Evolutionary conservation across 139 green algal genomes (phyloP), one percentile per base, ranked within the genome.

Genomic region (Asterochloris sp.): DNA sequence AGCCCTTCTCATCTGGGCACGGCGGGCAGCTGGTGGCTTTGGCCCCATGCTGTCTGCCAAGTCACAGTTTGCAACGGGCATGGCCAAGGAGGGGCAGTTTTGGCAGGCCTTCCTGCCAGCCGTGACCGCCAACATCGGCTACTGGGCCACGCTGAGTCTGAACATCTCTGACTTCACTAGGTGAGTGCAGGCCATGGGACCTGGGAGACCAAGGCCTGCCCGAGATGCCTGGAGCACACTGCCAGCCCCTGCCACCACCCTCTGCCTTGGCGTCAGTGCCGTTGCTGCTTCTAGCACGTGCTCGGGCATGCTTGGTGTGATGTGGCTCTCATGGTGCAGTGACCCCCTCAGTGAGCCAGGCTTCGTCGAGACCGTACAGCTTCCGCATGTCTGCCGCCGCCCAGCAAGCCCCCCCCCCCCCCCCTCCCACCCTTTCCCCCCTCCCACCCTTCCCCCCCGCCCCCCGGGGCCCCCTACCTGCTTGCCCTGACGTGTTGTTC

Each of bases 111-210:
- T 96, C 79, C 87, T 89, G 78, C 89, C 91, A 0, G 83, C 89
- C 0, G 77, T 96, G 9, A 96, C 93, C 11, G 93, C 94, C 26
- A 93, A 96, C 75, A 88, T 96, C 23, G 88, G 91, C 23, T 94
- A 94, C 77, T 96, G 92, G 93, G 91, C 92, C 23, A 97, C 93
- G 0, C 91, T 97, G 28, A 86, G 71, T 13, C 89, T 97, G 73
- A 97, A 97, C 90, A 96, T 97, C 26, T 86, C 90, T 16, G 94
- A 97, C 80, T 96, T 95, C 86, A 92, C 91, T 1, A 71, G 66
- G 66, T 71, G 38, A 54, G 6, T 10, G 38, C 38, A 2, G 38
- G 38, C 38, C 38, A 54, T 54, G 6, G 2, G 38, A 54, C 38
- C 38, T 54, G 38, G 6, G 38, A 54, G 38, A 6, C 38, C 38